Conservation (phyloP, 2,329 filamentous ascomycete species). For the Thelonectria discophora region DNA sequence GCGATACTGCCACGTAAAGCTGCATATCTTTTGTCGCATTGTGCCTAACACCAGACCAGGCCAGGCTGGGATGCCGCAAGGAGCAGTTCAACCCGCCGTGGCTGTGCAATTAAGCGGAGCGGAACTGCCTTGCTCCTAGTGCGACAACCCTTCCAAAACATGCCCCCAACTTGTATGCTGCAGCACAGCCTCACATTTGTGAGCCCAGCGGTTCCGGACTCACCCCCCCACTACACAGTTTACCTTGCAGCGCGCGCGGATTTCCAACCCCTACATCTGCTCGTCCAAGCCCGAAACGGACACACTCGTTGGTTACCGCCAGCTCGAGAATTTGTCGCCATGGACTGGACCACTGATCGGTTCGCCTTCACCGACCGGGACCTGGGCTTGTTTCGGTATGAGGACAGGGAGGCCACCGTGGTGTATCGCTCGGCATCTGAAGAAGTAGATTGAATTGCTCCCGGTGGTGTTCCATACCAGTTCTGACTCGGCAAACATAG, state of each 20-base stretch:
- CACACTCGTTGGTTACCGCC: no score
- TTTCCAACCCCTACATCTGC: background rate
- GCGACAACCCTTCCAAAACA: no score
- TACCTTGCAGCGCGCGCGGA: no score
- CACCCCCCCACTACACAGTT: no score
- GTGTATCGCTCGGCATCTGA: background rate
- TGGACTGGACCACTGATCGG: background rate
- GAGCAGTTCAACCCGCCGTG: background rate
- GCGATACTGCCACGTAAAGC: background rate
- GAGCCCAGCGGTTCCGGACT: no score
- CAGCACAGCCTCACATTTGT: no score
- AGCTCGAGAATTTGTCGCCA: background rate
- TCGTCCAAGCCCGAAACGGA: background rate
- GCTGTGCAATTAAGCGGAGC: background rate
- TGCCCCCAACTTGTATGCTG: no score
- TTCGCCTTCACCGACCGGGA: background rate
- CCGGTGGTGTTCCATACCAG: background rate
- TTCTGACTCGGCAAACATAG: background rate
- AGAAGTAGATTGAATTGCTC: background rate
- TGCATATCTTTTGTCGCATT: background rate
- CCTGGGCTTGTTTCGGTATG: background rate
- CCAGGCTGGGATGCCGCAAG: background rate
- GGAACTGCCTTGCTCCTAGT: no score
- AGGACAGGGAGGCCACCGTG: background rate
- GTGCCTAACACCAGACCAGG: background rate